Percentiles rank a stretch among this genome's conserved stretches.
Evolutionary conservation across 2,329 filamentous ascomycete genomes (phyloP).

Genomic region (Tolypocladium amazonense): DNA sequence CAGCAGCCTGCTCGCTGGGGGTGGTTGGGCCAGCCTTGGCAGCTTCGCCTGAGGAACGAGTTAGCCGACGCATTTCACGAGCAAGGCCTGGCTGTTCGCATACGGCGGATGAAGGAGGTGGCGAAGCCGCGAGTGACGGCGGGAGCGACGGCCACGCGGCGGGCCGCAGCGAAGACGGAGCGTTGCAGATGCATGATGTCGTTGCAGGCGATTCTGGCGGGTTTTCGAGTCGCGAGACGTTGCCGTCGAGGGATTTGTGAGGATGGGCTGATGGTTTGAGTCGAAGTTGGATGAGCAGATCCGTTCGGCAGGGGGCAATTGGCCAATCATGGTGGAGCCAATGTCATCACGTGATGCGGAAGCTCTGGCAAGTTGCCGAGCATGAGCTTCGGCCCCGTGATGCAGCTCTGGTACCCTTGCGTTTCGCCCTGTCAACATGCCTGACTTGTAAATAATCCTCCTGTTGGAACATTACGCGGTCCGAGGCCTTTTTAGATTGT

Average conservation of each 20-base stretch:
- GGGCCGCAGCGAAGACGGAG: constrained; percentile 48
- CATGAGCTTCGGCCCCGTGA: not conserved
- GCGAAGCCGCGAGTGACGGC: constrained; percentile 48
- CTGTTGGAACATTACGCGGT: not conserved
- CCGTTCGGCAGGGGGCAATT: constrained; percentile 19
- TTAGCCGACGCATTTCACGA: constrained; percentile 1
- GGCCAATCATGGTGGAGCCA: constrained; percentile 19
- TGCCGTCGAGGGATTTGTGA: constrained; percentile 29
- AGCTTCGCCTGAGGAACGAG: constrained; percentile 21
- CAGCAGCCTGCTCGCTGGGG: constrained; percentile 26
- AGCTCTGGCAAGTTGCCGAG: constrained; percentile 5
- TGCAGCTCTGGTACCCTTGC: not conserved
- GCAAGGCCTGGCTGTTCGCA: constrained; percentile 7
- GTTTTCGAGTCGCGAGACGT: constrained; percentile 2
- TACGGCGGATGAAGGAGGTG: constrained; percentile 52
- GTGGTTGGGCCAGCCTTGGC: constrained; percentile 20
- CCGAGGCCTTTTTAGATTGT: no score
- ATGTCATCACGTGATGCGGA: constrained; percentile 20
- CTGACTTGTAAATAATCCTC: not conserved
- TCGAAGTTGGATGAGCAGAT: constrained; percentile 19
- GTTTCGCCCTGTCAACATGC: not conserved
- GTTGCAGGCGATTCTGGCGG: constrained; percentile 6
- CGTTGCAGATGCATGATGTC: constrained; percentile 54
- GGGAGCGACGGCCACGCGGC: constrained; percentile 44
- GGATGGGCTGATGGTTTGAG: constrained; percentile 32